phyloP scores from a whole-genome alignment of 1,139 yeast genomes.

The Blastobotrys proliferans region DNA sequence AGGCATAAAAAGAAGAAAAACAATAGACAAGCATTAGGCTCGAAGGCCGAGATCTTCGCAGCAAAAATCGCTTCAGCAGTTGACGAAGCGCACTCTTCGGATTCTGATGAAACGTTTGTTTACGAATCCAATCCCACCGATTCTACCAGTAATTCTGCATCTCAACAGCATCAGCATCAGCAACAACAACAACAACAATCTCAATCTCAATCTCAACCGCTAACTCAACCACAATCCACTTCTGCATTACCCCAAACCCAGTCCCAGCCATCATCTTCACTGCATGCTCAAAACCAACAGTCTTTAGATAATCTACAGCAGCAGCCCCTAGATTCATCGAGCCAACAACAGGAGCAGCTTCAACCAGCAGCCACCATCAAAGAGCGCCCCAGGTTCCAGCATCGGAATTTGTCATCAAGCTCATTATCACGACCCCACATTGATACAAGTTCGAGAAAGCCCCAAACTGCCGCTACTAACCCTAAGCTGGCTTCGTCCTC shows the following conservation, averaged over 20 bases:
- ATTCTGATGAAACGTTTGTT: conserved; percentile 90
- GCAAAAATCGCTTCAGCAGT: conserved; percentile 93
- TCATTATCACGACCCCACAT: conserved; percentile 17
- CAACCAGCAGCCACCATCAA: background rate
- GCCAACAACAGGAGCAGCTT: background rate
- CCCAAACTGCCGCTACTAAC: no score
- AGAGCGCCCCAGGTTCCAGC: conserved; percentile 13
- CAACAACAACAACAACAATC: background rate
- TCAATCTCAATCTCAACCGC: background rate
- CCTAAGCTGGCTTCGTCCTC: no score
- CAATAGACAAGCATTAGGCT: conserved; percentile 26
- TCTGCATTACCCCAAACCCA: no score
- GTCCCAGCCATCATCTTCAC: background rate
- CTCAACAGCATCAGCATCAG: background rate
- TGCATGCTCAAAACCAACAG: no score
- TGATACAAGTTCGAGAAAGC: no score
- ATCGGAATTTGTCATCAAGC: conserved; percentile 26
- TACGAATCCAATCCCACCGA: conserved; percentile 55
- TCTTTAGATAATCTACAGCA: no score
- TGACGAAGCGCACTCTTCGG: conserved; percentile 73
- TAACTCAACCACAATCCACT: no score
- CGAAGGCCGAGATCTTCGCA: conserved; percentile 89
- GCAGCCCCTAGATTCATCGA: no score
- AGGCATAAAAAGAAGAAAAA: conserved; percentile 24
- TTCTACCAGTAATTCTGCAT: background rate